A percentile compares a stretch with the other conserved stretches of the same genome.
These are phyloP conservation scores for Solanum ahanhuiri DNA, from an alignment of 257 asterid genomes.

Conservation along the genomic window DNA sequence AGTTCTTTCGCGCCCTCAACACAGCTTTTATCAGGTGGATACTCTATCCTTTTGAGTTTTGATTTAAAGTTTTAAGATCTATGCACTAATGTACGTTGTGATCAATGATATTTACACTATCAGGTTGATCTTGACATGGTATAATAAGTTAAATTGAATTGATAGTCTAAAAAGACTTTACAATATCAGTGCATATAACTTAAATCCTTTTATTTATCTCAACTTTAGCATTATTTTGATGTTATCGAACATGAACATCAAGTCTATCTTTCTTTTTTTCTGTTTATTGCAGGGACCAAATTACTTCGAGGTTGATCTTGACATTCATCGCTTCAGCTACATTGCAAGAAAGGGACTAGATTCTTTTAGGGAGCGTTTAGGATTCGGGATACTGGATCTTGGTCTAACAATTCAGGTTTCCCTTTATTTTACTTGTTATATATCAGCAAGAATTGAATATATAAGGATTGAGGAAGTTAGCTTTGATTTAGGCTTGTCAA, in stretches of 20 bases:
- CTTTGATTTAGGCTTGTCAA: neutral
- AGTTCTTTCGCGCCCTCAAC: slow-evolving; percentile 89
- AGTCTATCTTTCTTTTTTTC: neutral
- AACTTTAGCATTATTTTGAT: neutral
- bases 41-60: neutral
- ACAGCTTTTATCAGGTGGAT: slow-evolving; percentile 54
- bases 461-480: neutral
- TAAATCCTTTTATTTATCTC: neutral
- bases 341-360: slow-evolving; percentile 83
- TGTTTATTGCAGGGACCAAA: slow-evolving; percentile 56
- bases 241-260: neutral
- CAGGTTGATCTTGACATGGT: neutral
- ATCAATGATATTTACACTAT: neutral
- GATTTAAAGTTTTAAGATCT: neutral
- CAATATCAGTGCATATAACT: neutral
- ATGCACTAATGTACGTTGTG: neutral
- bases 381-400: slow-evolving; percentile 57
- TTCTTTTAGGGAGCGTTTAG: slow-evolving; percentile 62
- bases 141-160: neutral
- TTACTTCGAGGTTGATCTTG: slow-evolving; percentile 85
- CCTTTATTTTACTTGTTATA: neutral
- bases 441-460: no score
- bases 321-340: slow-evolving; percentile 83
- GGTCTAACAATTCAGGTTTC: slow-evolving; percentile 83
- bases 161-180: neutral